A percentile compares a stretch with the other conserved stretches of the same genome.
Conservation (phyloP, 176 grass and related monocot species). For the Zoysia japonica region DNA sequence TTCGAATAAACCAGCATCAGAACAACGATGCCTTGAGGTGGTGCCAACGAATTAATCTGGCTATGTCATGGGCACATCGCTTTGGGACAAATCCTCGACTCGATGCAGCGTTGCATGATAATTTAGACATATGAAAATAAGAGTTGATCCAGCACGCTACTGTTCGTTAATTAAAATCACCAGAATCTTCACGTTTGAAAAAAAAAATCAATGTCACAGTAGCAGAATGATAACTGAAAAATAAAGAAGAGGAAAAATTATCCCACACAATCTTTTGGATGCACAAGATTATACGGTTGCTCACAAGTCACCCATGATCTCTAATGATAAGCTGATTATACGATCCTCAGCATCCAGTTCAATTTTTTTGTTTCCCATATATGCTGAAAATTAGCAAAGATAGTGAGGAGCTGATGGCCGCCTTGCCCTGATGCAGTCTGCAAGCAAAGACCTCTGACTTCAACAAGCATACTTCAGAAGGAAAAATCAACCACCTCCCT, state of each 20-base stretch:
- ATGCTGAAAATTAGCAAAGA: background rate
- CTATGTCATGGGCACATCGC: background rate
- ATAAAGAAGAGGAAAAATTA: background rate
- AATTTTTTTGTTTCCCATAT: background rate
- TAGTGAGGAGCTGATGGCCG: no score
- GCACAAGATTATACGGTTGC: background rate
- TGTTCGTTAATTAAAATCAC: background rate
- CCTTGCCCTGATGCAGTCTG: no score
- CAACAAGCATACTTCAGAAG: no score
- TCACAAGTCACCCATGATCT: constrained; percentile 14
- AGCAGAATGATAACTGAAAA: background rate
- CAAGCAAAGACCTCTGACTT: no score
- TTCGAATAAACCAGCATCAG: no score
- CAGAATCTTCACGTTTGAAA: constrained; percentile 10
- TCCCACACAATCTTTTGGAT: background rate
- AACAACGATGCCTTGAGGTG: no score
- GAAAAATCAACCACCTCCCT: no score
- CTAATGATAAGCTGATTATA: background rate
- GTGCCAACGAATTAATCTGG: no score
- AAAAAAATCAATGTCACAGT: background rate
- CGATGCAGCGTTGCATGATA: background rate
- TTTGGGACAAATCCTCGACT: background rate
- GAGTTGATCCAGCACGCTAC: background rate
- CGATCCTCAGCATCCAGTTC: background rate
- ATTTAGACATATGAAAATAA: background rate